phyloP scores from a whole-genome alignment of 1,284 basidiomycete genomes.

The Hemileia vastatrix region DNA sequence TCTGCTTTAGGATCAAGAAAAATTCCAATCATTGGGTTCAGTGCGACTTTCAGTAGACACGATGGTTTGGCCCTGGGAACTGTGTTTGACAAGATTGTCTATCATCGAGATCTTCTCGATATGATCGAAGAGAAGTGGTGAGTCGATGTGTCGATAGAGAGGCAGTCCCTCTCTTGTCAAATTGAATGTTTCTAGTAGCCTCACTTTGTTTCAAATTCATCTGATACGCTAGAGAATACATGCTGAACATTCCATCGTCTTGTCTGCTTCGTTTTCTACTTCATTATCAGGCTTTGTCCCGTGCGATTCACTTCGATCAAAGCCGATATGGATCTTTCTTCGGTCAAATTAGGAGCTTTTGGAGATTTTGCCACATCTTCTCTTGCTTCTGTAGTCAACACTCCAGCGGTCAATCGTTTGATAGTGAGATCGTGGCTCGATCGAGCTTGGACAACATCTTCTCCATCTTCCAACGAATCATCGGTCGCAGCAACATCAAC shows the following conservation, averaged over 20 bases:
- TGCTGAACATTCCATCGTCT: background rate
- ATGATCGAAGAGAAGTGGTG: slow-evolving; percentile 91
- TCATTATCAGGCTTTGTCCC: slow-evolving; percentile 60
- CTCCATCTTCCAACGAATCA: slow-evolving; percentile 7
- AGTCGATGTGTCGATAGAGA: too few relatives aligned
- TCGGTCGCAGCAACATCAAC: slow-evolving; percentile 35
- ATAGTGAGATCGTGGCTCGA: slow-evolving; percentile 72
- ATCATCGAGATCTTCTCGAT: slow-evolving; percentile 74
- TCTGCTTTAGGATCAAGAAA: too few relatives aligned
- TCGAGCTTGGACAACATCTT: slow-evolving; percentile 54
- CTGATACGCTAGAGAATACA: too few relatives aligned
- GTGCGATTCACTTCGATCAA: slow-evolving; percentile 73
- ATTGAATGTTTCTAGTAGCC: background rate
- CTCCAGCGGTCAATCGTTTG: slow-evolving; percentile 60
- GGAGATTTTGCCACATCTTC: slow-evolving; percentile 71
- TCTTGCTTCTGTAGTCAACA: slow-evolving; percentile 69
- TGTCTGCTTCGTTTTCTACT: background rate
- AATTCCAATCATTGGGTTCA: slow-evolving; percentile 88
- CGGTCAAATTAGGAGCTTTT: slow-evolving; percentile 56
- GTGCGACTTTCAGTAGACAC: slow-evolving; percentile 84
- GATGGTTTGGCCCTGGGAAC: slow-evolving; percentile 79
- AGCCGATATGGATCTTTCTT: slow-evolving; percentile 59
- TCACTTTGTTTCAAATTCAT: too few relatives aligned
- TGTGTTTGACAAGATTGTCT: slow-evolving; percentile 83
- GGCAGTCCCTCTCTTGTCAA: too few relatives aligned